Percentiles rank a stretch among this genome's conserved stretches.
These are phyloP conservation scores for Phytopythium montanum DNA, from an alignment of 352 stramenopile species.

Conservation along the genomic window DNA sequence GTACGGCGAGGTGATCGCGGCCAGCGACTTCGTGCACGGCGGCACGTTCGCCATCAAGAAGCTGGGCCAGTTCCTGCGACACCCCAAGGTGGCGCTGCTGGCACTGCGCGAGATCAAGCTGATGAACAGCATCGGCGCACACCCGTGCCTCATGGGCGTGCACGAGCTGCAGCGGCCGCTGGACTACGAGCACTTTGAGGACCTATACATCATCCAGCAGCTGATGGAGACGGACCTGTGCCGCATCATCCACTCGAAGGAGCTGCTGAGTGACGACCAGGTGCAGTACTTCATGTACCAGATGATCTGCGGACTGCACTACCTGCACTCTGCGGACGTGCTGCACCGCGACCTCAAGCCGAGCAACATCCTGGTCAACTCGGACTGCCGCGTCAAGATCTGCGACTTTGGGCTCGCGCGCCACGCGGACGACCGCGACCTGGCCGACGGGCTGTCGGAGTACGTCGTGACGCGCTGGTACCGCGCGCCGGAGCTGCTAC, in stretches of 20 bases:
- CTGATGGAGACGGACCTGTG: constrained; percentile 98
- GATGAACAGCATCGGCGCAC: constrained; percentile 78
- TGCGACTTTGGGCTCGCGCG: constrained; percentile 88
- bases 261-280: constrained; percentile 92
- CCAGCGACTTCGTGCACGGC: constrained; percentile 80
- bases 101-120: constrained; percentile 87
- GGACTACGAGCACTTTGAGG: constrained; percentile 90
- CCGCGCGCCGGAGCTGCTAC: constrained; percentile 76
- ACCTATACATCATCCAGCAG: constrained; percentile 97
- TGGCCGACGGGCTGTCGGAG: constrained; percentile 85
- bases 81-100: constrained; percentile 81
- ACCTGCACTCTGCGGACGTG: constrained; percentile 95
- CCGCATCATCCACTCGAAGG: constrained; percentile 84
- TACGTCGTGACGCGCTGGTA: constrained; percentile 96
- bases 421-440: constrained; percentile 71
- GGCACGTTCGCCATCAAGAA: constrained; percentile 90
- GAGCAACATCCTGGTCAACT: constrained; percentile 96
- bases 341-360: constrained; percentile 97
- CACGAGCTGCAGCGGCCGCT: constrained; percentile 81
- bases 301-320: constrained; percentile 93
- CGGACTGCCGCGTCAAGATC: constrained; percentile 85
- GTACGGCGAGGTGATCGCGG: constrained; percentile 90
- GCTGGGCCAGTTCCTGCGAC: constrained; percentile 75
- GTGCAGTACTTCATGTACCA: constrained; percentile 97
- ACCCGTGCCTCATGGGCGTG: constrained; percentile 78